phyloP scores from a whole-genome alignment of 2,329 filamentous ascomycete species.

The Colletotrichum sidae region DNA sequence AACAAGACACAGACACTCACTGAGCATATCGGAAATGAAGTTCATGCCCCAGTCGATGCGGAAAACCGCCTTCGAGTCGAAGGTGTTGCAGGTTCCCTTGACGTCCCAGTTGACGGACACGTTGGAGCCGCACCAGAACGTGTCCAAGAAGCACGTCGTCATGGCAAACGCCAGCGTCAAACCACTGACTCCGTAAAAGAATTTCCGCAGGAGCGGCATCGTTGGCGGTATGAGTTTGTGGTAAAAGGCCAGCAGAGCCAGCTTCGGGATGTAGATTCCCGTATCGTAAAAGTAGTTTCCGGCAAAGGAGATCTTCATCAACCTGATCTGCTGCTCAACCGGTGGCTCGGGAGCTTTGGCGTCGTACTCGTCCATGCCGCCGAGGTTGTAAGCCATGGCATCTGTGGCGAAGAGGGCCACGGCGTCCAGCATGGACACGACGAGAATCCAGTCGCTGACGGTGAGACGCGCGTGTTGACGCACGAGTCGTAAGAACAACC shows the following conservation, averaged over 20 bases:
- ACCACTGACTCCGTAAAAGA: conserved; percentile 39
- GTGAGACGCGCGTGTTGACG: conserved; percentile 43
- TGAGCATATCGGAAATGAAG: conserved; percentile 41
- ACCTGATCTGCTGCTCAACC: conserved; percentile 35
- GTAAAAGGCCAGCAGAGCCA: conserved; percentile 45
- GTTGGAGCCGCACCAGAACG: conserved; percentile 46
- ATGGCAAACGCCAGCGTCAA: conserved; percentile 42
- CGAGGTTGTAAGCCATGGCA: conserved; percentile 42
- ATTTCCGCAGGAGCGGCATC: conserved; percentile 41
- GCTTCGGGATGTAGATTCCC: conserved; percentile 45
- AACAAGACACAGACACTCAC: conserved; percentile 21
- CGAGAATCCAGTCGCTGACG: conserved; percentile 45
- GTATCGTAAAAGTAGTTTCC: conserved; percentile 48
- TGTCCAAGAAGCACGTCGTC: conserved; percentile 43
- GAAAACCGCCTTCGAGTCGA: conserved; percentile 42
- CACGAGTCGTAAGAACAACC: conserved; percentile 42
- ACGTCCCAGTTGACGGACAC: conserved; percentile 44
- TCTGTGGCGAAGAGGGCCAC: conserved; percentile 44
- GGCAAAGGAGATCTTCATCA: conserved; percentile 45
- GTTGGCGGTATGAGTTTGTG: conserved; percentile 43
- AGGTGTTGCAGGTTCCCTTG: conserved; percentile 41
- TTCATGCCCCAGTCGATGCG: conserved; percentile 47
- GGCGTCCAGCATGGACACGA: conserved; percentile 42
- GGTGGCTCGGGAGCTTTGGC: conserved; percentile 31
- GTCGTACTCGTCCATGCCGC: conserved; percentile 43